Base-by-base conservation (phyloP, 805 yeast species). In the Helenozyma baotianmanensis region DNA sequence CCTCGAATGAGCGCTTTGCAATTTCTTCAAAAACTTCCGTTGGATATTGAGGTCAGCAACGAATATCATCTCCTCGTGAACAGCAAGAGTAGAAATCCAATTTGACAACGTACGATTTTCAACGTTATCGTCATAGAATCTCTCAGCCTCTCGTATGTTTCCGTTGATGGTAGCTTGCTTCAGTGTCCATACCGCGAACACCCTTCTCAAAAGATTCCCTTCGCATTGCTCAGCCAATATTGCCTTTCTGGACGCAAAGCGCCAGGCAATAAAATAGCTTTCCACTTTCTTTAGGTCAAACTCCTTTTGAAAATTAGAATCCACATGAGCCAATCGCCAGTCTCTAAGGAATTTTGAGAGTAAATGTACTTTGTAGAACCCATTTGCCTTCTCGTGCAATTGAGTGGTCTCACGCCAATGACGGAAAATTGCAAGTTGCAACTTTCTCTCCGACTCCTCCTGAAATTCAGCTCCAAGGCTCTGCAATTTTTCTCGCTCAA, bases 41-140 rank as follows among this genome's bases (percentile, higher is more conserved):
- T 48, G 51, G 14, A 47, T 28, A 31, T 50, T 46, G 13, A 47
- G 33, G 17, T 48, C 54, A 2, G 58, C 52, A 5, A 43, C 45
- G 0, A 25, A 24, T 3, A 24, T 27, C 35, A 39, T 32, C 17
- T 45, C 48, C 4, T 23, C 14, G 10, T 16, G 12, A 4, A 35
- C 7, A 4, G 17, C 16, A 6, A 9, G 32, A 15, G 9, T 26
- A 9, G 32, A 27, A 9, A 10, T 16, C 37, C 32, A 33, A 15
- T 9, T 12, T 14, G 19, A n/a, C 9, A 36, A 27, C 6, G 18
- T 17, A 5, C 14, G 15, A n/a, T 14, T 27, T 18, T 23, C n/a
- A 4, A 27, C 21, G 11, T 11, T 12, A 6, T 7, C 6, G 11
- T 26, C 29, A 14, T 31, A 21, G 8, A 27, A 2, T 7, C 9